These are phyloP conservation scores for Eutrema japonicum DNA, from an alignment of 345 rosid species.

Conservation along the genomic window DNA sequence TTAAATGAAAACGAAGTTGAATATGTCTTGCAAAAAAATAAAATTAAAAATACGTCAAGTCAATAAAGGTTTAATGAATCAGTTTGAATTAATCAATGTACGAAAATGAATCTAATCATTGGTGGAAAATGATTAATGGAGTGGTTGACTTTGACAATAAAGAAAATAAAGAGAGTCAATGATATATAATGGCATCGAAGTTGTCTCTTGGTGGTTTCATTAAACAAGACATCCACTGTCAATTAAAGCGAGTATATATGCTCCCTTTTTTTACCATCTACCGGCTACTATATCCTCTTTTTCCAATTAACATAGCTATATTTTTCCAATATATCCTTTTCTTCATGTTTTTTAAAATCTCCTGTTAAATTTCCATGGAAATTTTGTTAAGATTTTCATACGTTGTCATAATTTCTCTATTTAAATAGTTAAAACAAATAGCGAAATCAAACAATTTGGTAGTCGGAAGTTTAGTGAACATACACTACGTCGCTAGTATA, in stretches of 20 bases:
- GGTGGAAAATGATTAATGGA: slow-evolving; percentile 23
- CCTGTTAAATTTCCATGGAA: neutral
- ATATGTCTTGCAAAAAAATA: neutral
- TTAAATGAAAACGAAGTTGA: neutral
- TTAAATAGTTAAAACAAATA: neutral
- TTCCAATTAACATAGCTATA: neutral
- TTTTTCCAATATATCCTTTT: neutral
- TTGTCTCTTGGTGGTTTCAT: slow-evolving; percentile 30
- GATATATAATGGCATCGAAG: slow-evolving; percentile 18
- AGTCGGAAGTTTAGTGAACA: neutral
- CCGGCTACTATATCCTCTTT: neutral
- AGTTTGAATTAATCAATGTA: slow-evolving; percentile 35
- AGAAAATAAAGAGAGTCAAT: slow-evolving; percentile 20
- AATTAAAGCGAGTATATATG: neutral
- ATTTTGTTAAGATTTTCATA: neutral
- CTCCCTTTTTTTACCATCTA: neutral
- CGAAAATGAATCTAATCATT: slow-evolving; percentile 36
- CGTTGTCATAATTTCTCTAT: neutral
- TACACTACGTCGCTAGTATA: neutral
- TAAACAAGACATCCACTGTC: slow-evolving; percentile 32
- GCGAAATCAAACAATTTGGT: neutral
- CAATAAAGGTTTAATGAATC: slow-evolving; percentile 24
- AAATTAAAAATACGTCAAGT: slow-evolving; percentile 2
- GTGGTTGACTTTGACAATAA: slow-evolving; percentile 33
- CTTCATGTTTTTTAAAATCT: neutral